These are phyloP conservation scores for Taphrina communis DNA, from an alignment of 1,139 yeast genomes.

Conservation along the genomic window DNA sequence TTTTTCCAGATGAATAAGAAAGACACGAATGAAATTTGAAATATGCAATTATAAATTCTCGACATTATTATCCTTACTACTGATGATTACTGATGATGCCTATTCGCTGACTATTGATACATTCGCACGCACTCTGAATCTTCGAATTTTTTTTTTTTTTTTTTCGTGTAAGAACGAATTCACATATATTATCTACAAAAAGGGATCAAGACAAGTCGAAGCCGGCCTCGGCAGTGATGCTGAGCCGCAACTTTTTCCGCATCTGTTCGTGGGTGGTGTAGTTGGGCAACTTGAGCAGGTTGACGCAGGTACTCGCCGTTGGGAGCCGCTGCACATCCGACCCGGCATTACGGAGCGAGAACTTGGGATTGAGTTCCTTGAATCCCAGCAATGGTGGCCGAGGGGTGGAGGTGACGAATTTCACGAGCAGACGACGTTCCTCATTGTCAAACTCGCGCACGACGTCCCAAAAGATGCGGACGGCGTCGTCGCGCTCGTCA, in stretches of 20 bases:
- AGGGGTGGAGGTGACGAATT: slow-evolving; percentile 56
- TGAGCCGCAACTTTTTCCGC: slow-evolving; percentile 50
- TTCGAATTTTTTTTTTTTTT: no score
- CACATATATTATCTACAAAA: no score
- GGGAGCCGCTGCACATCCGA: slow-evolving; percentile 66
- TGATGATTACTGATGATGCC: not conserved
- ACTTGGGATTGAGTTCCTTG: slow-evolving; percentile 70
- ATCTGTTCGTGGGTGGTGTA: slow-evolving; percentile 67
- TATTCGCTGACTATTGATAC: not conserved
- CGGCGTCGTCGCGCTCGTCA: slow-evolving; percentile 58
- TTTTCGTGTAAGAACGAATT: no score
- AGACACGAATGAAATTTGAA: not conserved
- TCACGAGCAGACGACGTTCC: slow-evolving; percentile 68
- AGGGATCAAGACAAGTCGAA: slow-evolving; percentile 31
- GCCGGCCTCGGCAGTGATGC: slow-evolving; percentile 38
- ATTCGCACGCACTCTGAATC: no score
- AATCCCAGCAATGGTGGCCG: slow-evolving; percentile 87
- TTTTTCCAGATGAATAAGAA: not conserved
- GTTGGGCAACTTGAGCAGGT: slow-evolving; percentile 81
- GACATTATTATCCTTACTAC: no score
- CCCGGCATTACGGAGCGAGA: slow-evolving; percentile 81
- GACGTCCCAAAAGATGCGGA: slow-evolving; percentile 75
- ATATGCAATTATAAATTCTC: not conserved
- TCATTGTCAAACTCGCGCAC: slow-evolving; percentile 66
- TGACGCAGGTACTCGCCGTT: slow-evolving; percentile 71